A percentile compares a stretch with the other conserved stretches of the same genome.
These are phyloP conservation scores for Pilatotrama ljubarskyi DNA, from an alignment of 768 basidiomycete genomes.

Conservation along the genomic window DNA sequence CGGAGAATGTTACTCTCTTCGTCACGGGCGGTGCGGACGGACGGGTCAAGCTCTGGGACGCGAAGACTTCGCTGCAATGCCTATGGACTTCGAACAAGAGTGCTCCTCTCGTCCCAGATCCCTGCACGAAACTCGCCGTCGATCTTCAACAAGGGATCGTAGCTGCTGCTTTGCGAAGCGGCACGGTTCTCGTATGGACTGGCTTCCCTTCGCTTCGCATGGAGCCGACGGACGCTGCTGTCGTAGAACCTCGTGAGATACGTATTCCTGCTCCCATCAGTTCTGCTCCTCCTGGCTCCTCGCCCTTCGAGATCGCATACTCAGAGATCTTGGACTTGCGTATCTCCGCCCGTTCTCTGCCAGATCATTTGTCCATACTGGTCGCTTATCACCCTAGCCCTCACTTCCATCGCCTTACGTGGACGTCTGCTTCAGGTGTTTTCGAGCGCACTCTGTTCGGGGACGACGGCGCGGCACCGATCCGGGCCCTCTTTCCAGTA, in stretches of 20 bases:
- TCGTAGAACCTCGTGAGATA: slow-evolving; percentile 13
- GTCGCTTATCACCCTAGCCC: slow-evolving; percentile 51
- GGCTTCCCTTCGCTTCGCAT: slow-evolving; percentile 36
- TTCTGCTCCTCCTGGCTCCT: slow-evolving; percentile 1
- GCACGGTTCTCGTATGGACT: slow-evolving; percentile 58
- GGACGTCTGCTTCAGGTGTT: slow-evolving; percentile 28
- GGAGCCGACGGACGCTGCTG: slow-evolving; percentile 8
- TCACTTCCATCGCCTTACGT: slow-evolving; percentile 54
- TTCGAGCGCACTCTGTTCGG: slow-evolving; percentile 49
- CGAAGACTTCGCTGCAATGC: slow-evolving; percentile 46
- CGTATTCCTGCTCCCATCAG: slow-evolving; percentile 17
- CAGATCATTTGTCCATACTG: slow-evolving; percentile 40
- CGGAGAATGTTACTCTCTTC: slow-evolving; percentile 29
- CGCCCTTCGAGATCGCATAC: background rate
- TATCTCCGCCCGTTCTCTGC: background rate
- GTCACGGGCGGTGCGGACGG: slow-evolving; percentile 65
- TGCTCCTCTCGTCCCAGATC: slow-evolving; percentile 43
- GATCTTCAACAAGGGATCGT: slow-evolving; percentile 45
- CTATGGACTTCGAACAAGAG: slow-evolving; percentile 60
- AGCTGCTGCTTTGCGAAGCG: slow-evolving; percentile 53
- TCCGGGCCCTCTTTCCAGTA: slow-evolving; percentile 52
- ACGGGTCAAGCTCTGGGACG: slow-evolving; percentile 72
- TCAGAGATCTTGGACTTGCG: slow-evolving; percentile 10
- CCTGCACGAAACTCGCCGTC: slow-evolving; percentile 51
- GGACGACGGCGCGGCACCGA: slow-evolving; percentile 48